phyloP scores from a whole-genome alignment of 129 eudicot genomes.

The Tagetes erecta region DNA sequence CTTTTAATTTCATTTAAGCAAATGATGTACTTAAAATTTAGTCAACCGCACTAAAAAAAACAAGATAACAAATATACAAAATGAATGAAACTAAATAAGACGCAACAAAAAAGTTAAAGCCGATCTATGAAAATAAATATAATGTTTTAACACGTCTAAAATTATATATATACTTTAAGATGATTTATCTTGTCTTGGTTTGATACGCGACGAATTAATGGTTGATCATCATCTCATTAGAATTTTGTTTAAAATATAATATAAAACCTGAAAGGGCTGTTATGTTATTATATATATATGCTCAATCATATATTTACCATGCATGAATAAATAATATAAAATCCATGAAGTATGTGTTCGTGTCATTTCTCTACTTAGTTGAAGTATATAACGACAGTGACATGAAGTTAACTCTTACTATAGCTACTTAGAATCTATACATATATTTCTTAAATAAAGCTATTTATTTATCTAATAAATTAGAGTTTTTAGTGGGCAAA shows the following conservation, averaged over 20 bases:
- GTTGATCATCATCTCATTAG: background rate
- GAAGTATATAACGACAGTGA: background rate
- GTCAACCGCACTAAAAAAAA: too few species aligned
- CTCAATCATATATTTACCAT: slow-evolving; percentile 5
- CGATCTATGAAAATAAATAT: too few species aligned
- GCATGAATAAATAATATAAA: background rate
- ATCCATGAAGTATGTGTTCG: background rate
- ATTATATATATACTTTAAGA: background rate
- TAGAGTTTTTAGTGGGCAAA: too few species aligned
- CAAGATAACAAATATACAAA: too few species aligned
- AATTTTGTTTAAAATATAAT: background rate
- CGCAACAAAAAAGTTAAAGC: too few species aligned
- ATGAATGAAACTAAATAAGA: too few species aligned
- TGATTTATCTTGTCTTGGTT: background rate
- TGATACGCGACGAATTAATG: background rate
- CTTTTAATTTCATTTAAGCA: too few species aligned
- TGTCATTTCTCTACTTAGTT: background rate
- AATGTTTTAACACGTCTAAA: background rate
- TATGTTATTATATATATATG: background rate
- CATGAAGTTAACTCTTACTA: background rate
- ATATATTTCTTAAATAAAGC: background rate
- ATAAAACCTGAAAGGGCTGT: background rate
- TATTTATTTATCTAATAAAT: too few species aligned
- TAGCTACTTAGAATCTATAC: background rate
- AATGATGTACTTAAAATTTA: too few species aligned